A percentile compares a stretch with the other conserved stretches of the same genome.
These are phyloP conservation scores for Erythrophleum fordii DNA, from an alignment of 306 rosid species.

Conservation along the genomic window DNA sequence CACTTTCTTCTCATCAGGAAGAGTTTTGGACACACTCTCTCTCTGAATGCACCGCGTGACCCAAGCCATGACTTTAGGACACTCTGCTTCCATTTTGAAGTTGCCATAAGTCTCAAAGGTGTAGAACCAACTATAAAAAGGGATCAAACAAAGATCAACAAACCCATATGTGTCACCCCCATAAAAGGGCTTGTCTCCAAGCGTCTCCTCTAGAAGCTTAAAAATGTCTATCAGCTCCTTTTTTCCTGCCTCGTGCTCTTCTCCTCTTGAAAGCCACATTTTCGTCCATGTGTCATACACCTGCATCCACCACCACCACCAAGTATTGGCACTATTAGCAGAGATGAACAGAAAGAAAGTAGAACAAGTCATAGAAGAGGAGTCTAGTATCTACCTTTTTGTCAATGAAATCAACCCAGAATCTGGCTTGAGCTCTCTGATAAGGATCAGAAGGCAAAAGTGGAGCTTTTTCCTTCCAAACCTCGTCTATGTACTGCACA, in stretches of 20 bases:
- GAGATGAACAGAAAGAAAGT: neutral
- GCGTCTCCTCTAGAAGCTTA: slow-evolving; percentile 38
- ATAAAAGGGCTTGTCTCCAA: slow-evolving; percentile 42
- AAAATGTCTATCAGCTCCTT: slow-evolving; percentile 42
- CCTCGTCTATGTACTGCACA: slow-evolving; percentile 43
- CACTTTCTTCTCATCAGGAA: slow-evolving; percentile 47
- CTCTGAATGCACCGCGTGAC: slow-evolving; percentile 48
- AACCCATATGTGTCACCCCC: slow-evolving; percentile 57
- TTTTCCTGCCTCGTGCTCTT: slow-evolving; percentile 50
- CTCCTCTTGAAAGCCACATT: slow-evolving; percentile 49
- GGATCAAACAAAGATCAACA: slow-evolving; percentile 46
- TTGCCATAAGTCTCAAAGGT: slow-evolving; percentile 44
- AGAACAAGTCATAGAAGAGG: neutral
- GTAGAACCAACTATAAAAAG: slow-evolving; percentile 52
- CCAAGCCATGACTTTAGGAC: slow-evolving; percentile 60
- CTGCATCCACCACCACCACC: too few species aligned
- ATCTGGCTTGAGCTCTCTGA: slow-evolving; percentile 50
- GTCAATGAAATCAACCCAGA: slow-evolving; percentile 48
- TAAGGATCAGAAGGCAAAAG: slow-evolving; percentile 41
- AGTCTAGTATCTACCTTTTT: slow-evolving; percentile 17
- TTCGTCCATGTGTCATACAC: slow-evolving; percentile 37
- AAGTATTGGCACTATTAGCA: neutral
- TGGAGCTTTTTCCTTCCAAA: slow-evolving; percentile 37
- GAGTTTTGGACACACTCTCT: slow-evolving; percentile 49
- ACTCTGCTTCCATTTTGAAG: slow-evolving; percentile 52